Evolutionary conservation across 2,329 filamentous ascomycete genomes (phyloP).

Genomic region (Xylogone sp.): DNA sequence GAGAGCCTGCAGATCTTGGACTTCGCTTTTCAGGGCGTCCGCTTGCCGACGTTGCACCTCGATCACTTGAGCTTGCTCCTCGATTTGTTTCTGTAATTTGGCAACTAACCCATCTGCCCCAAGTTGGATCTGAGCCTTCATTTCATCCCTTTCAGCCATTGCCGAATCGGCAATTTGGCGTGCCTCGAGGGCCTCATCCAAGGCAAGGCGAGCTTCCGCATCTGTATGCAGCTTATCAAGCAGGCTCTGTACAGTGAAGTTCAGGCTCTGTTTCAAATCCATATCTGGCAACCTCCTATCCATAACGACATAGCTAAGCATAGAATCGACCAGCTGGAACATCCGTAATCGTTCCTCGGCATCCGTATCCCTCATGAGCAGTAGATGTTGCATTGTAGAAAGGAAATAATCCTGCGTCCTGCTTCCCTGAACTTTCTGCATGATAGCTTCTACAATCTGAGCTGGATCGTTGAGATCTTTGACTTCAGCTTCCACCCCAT

Average conservation of each 20-base stretch:
- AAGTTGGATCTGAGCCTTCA: conserved; percentile 81
- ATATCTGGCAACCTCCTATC: conserved; percentile 92
- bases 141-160: conserved; percentile 93
- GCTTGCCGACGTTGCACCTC: conserved; percentile 83
- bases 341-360: conserved; percentile 88
- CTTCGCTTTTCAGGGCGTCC: conserved; percentile 82
- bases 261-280: conserved; percentile 95
- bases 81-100: conserved; percentile 89
- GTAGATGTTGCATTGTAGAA: conserved; percentile 89
- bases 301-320: conserved; percentile 99
- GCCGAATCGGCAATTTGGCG: conserved; percentile 93
- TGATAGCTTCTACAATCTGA: conserved; percentile 93
- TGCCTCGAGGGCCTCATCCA: conserved; percentile 86
- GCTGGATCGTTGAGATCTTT: conserved; percentile 90
- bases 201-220: conserved; percentile 85
- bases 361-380: conserved; percentile 88
- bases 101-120: conserved; percentile 91
- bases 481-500: conserved; percentile 62
- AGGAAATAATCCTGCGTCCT: conserved; percentile 93
- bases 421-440: conserved; percentile 76
- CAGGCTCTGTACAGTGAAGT: conserved; percentile 93
- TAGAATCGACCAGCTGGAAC: conserved; percentile 98
- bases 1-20: conserved; percentile 81
- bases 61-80: conserved; percentile 87
- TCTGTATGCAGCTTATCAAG: conserved; percentile 96